These are phyloP conservation scores for Pythium phragmitis DNA, from an alignment of 352 stramenopile genomes.

Conservation along the genomic window DNA sequence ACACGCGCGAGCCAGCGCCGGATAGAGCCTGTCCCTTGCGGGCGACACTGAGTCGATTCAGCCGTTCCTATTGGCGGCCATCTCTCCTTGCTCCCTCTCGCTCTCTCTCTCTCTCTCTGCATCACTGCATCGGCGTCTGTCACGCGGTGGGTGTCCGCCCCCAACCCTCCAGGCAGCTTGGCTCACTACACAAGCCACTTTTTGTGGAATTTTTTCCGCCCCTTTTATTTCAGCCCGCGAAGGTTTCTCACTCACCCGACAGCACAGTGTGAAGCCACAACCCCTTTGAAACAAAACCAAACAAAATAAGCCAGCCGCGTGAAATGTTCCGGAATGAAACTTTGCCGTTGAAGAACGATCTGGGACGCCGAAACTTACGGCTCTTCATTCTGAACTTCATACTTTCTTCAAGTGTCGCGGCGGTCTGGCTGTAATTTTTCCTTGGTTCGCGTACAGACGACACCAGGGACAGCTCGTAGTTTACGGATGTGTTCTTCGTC, in stretches of 20 bases:
- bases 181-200: neutral
- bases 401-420: conserved; percentile 17
- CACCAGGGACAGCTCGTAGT: conserved; percentile 13
- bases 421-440: conserved; percentile 12
- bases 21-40: neutral
- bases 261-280: neutral
- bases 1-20: neutral
- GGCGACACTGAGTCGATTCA: neutral
- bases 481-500: conserved; percentile 2
- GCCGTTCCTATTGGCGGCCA: neutral
- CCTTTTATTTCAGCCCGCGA: conserved; percentile 1
- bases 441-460: neutral
- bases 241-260: conserved; percentile 6
- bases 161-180: conserved; percentile 4
- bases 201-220: conserved; percentile 2
- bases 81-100: neutral
- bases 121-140: conserved; percentile 2
- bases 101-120: conserved; percentile 1
- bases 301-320: conserved; percentile 6
- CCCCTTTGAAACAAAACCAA: neutral
- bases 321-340: conserved; percentile 27
- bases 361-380: conserved; percentile 17
- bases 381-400: conserved; percentile 24
- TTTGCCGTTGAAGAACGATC: conserved; percentile 32
- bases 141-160: conserved; percentile 1